These are phyloP conservation scores for Coccomyxa sp. DNA, from an alignment of 139 green algal species.

Conservation along the genomic window DNA sequence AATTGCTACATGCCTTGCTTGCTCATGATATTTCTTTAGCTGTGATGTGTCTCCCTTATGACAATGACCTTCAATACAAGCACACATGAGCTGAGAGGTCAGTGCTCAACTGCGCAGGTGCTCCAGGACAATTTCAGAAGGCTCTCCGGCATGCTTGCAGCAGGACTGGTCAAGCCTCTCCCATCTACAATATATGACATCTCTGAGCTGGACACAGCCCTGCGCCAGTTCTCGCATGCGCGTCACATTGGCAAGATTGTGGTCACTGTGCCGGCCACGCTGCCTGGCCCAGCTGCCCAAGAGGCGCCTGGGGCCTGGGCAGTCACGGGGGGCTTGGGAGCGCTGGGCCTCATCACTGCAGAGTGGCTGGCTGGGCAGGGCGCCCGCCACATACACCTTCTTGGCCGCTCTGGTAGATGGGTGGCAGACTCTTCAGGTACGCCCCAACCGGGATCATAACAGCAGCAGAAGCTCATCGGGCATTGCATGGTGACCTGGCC, in stretches of 20 bases:
- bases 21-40: neutral
- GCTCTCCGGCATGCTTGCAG: conserved; percentile 31
- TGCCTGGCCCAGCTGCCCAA: neutral
- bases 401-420: conserved; percentile 39
- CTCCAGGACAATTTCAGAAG: conserved; percentile 36
- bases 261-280: conserved; percentile 21
- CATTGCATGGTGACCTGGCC: no score
- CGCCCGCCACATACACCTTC: conserved; percentile 32
- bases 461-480: no score
- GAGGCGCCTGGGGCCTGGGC: conserved; percentile 23
- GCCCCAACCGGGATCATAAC: no score
- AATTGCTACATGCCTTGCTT: neutral
- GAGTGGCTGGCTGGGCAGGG: conserved; percentile 26
- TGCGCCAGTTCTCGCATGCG: conserved; percentile 81
- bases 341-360: conserved; percentile 43
- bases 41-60: no score
- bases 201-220: conserved; percentile 43
- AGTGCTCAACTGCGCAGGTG: neutral
- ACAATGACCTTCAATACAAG: no score
- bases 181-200: conserved; percentile 38
- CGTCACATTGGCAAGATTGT: conserved; percentile 85
- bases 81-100: neutral
- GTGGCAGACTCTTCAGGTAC: neutral
- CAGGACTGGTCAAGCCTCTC: conserved; percentile 45
- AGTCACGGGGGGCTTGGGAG: conserved; percentile 65